Base-by-base conservation (phyloP, 805 yeast species). In the Yarrowia porcina region DNA sequence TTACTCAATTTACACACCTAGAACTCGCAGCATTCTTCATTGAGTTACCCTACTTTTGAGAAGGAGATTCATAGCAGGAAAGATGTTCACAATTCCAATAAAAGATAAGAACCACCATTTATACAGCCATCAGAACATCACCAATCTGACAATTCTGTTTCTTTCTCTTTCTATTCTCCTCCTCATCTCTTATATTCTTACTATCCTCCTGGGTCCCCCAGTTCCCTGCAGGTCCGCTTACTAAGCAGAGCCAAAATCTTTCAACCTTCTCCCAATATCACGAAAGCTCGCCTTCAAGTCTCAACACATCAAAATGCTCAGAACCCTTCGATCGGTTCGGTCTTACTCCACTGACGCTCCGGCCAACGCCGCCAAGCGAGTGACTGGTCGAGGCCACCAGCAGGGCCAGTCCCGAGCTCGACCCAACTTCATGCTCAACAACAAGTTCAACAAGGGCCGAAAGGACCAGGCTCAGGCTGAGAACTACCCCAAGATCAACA, bases 261-360 rank as follows among this genome's bases (percentile, higher is more conserved):
- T 18, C 20, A 45, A 45, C 52, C 52, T 45, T 45, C 52, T n/a
- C 36, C 36, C 50, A 44, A 42, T 18, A 45, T 45, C 50, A 27
- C 50, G 50, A 18, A 28, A 3, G 50, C 12, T 45, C 52, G 47
- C 47, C 47, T 42, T 25, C 17, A 20, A 45, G 36, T n/a, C n/a
- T n/a, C 52, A 45, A 45, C 36, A 18, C 36, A 28, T 17, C 50
- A 21, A 32, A 32, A 49, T 49, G 56, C 56, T 49, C 39, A 32
- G 56, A 49, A 52, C 44, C 30, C 23, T 52, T 25, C 59, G 59
- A 52, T 35, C 59, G 59, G 44, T 52, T 18, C 59, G 59, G 25
- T 36, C 42, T 18, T 52, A 52, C 59, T 35, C 59, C 30, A 52
- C 59, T 5, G 59, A 52, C 25, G 59, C 61, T 15, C 10, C 32